Conservation (phyloP, 768 basidiomycete species). For the Tylopilus sp. region DNA sequence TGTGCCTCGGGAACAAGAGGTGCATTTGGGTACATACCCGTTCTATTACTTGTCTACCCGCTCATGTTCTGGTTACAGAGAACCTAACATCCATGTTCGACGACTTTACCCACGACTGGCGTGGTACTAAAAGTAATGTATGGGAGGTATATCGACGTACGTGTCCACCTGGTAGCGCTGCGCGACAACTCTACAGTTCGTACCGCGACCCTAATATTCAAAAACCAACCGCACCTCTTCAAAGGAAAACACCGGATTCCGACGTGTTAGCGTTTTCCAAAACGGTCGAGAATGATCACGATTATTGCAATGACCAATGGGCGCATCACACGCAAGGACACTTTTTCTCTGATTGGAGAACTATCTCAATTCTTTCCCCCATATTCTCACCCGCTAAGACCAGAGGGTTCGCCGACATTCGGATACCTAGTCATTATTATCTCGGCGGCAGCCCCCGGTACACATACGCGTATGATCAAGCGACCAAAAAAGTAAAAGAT, state of each 20-base stretch:
- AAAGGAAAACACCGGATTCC: conserved; percentile 19
- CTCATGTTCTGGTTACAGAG: not conserved
- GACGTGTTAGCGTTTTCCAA: conserved; percentile 61
- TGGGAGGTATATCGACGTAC: conserved; percentile 95
- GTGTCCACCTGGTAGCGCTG: conserved; percentile 72
- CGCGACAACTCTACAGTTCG: conserved; percentile 81
- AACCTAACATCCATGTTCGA: conserved; percentile 39
- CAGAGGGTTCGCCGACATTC: conserved; percentile 81
- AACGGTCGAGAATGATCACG: conserved; percentile 58
- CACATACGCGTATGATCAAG: conserved; percentile 87
- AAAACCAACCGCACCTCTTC: conserved; percentile 25
- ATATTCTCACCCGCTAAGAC: conserved; percentile 91
- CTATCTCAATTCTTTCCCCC: conserved; percentile 84
- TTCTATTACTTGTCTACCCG: not conserved
- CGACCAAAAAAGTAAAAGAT: conserved; percentile 62
- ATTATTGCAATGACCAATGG: conserved; percentile 81
- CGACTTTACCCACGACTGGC: conserved; percentile 80
- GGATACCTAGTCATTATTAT: conserved; percentile 96
- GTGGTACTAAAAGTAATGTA: conserved; percentile 71
- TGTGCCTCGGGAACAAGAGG: conserved; percentile 94
- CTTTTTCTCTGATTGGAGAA: conserved; percentile 97
- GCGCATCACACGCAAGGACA: conserved; percentile 87
- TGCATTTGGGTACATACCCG: conserved; percentile 24
- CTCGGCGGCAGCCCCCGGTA: conserved; percentile 78
- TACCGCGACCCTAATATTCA: conserved; percentile 48